Conservation (phyloP, 495 filamentous ascomycete genomes). For the Friedmanniomyces simplex region DNA sequence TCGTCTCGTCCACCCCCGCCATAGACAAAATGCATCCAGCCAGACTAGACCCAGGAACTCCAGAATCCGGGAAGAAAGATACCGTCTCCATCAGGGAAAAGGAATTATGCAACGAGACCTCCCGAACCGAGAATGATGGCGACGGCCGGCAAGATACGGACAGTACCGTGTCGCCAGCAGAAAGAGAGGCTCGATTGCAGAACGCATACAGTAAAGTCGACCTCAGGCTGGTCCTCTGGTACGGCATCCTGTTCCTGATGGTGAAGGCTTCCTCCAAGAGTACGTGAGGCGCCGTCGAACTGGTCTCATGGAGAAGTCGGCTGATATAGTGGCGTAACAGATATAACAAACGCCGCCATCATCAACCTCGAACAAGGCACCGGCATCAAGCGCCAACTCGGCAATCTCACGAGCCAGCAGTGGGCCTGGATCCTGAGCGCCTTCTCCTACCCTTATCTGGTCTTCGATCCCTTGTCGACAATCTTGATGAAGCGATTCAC, state of each 20-base stretch:
- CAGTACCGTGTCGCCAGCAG: too few relatives aligned
- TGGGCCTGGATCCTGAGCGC: slow-evolving; percentile 11
- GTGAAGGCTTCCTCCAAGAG: neutral
- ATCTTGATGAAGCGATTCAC: slow-evolving; percentile 13
- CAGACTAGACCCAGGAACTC: too few relatives aligned
- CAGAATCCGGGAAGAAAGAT: too few relatives aligned
- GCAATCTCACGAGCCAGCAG: neutral
- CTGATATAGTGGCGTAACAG: neutral
- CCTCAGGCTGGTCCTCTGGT: slow-evolving; percentile 3
- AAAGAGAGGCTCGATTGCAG: neutral
- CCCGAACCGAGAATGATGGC: neutral
- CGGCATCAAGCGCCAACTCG: slow-evolving; percentile 9
- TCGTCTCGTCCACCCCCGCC: too few relatives aligned
- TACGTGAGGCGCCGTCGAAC: neutral
- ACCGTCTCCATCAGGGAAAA: too few relatives aligned
- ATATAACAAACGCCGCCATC: slow-evolving; percentile 15
- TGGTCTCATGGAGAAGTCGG: neutral
- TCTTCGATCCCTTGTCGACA: slow-evolving; percentile 10
- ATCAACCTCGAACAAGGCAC: slow-evolving; percentile 14
- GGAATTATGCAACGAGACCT: too few relatives aligned
- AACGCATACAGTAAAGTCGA: slow-evolving; percentile 7
- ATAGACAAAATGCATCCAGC: too few relatives aligned
- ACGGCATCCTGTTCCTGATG: slow-evolving; percentile 6
- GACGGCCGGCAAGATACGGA: neutral
- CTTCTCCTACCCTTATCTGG: neutral